Evolutionary conservation across 2,329 filamentous ascomycete species (phyloP), one percentile per base, ranked within the genome.

Genomic region (Ceratocystis smalleyi): DNA sequence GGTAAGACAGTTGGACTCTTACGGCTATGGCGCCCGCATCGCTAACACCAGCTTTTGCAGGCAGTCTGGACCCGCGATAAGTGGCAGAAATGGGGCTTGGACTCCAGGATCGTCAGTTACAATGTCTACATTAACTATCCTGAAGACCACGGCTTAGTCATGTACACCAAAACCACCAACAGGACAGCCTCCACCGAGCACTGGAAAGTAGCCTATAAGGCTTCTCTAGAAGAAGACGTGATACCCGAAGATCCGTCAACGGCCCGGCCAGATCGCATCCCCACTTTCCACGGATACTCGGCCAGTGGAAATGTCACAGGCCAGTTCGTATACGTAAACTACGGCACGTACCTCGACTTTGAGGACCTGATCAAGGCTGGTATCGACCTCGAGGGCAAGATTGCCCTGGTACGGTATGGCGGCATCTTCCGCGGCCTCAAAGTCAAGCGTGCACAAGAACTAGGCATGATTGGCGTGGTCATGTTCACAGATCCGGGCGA

Each of bases 271-370:
- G 81, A 91, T 70, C 80, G 89, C 35, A 81, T 97, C 27, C 91
- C 92, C 0, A 92, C 87, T 0, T 97, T 97, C 77, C 92, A 97
- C 71, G 94, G 92, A 63, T 97, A 96, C 74, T 95, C 90, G 3
- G 91, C 91, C 3, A 91, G 80, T 67, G 92, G 92, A 32, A 95
- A 97, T 73, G 92, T 95, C 59, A 96, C 92, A 0, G 90, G 84
- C 2, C 82, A 84, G 15, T 94, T 89, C 68, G 88, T 96, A 40
- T 97, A 87, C 71, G 90, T 89, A 72, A 96, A 96, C 74, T 95
- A 94, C 71, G 92, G 91, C 62, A 94, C 88, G 0, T 95, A 86
- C 71, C 76, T 81, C 68, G 92, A 97, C 72, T 97, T 86, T 68
- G 87, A 94, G 69, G 90, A 95, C 68, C 79, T 97, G 15, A 71